phyloP scores from a whole-genome alignment of 2,329 filamentous ascomycete species.

The Ophiostoma triangulosporum region DNA sequence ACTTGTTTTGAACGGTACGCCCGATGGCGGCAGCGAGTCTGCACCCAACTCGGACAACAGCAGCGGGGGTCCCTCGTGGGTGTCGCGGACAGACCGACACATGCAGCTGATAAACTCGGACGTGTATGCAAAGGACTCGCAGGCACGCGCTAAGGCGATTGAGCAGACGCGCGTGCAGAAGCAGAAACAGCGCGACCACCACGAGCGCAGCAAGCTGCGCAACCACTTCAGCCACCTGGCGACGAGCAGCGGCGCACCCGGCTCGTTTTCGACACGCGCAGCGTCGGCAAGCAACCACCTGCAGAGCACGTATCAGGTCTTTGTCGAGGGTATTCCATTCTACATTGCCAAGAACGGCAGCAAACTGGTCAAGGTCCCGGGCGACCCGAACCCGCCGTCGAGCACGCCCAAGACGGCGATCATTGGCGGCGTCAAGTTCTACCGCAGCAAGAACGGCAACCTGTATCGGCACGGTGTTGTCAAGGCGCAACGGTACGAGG shows the following conservation, averaged over 20 bases:
- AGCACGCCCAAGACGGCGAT: conserved; percentile 60
- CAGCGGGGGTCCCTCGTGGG: conserved; percentile 33
- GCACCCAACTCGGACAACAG: conserved; percentile 17
- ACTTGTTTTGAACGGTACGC: conserved; percentile 46
- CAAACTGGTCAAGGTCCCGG: conserved; percentile 62
- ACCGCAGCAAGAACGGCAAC: conserved; percentile 78
- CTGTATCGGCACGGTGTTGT: conserved; percentile 66
- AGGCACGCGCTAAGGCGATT: conserved; percentile 55
- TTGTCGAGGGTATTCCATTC: conserved; percentile 61
- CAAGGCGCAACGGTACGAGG: conserved; percentile 59
- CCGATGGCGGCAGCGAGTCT: conserved; percentile 17
- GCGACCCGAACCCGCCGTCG: conserved; percentile 45
- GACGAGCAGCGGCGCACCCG: conserved; percentile 14
- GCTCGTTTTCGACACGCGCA: conserved; percentile 16
- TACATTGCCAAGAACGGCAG: conserved; percentile 62
- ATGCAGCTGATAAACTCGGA: conserved; percentile 72
- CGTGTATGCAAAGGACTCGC: conserved; percentile 61
- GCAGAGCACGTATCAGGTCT: conserved; percentile 39
- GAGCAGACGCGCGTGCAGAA: conserved; percentile 52
- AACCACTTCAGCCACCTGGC: conserved; percentile 29
- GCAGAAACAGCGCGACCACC: conserved; percentile 36
- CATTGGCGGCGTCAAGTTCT: conserved; percentile 68
- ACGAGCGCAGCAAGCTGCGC: conserved; percentile 45
- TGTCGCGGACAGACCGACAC: conserved; percentile 62
- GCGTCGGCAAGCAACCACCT: conserved; percentile 21